These are phyloP conservation scores for Mycotypha africana DNA, from an alignment of 371 early-diverging fungal genomes.

Conservation along the genomic window DNA sequence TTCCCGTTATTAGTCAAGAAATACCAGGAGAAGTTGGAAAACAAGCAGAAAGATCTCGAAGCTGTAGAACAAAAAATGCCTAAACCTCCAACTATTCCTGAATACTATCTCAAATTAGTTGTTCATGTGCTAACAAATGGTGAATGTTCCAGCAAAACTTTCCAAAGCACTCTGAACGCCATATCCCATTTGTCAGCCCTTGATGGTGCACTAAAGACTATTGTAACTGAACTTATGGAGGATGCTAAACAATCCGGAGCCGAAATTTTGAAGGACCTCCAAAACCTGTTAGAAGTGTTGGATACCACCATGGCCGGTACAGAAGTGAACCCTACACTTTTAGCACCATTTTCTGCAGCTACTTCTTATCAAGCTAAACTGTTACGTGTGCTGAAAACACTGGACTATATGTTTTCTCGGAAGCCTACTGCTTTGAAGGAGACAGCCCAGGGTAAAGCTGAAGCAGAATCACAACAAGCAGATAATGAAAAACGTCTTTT, in stretches of 20 bases:
- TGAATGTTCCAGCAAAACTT: conserved; percentile 90
- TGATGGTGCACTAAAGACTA: conserved; percentile 66
- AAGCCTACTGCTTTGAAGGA: conserved; percentile 18
- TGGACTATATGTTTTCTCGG: conserved; percentile 78
- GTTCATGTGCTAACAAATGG: conserved; percentile 88
- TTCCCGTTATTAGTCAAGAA: conserved; percentile 56
- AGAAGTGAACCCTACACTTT: conserved; percentile 56
- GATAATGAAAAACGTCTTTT: conserved; percentile 54
- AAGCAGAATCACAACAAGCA: conserved; percentile 11
- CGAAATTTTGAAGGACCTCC: conserved; percentile 64
- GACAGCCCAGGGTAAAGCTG: conserved; percentile 14
- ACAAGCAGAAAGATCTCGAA: conserved; percentile 28
- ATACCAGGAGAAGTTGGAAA: conserved; percentile 37
- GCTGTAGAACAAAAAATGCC: conserved; percentile 27
- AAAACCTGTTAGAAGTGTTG: conserved; percentile 55
- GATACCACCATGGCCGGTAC: conserved; percentile 51
- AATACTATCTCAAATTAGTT: conserved; percentile 69
- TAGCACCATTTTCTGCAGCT: conserved; percentile 75
- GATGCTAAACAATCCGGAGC: conserved; percentile 69
- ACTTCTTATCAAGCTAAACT: conserved; percentile 89
- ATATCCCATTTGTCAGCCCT: conserved; percentile 83
- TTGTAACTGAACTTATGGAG: conserved; percentile 70
- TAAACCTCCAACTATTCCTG: conserved; percentile 70
- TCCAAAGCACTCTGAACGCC: conserved; percentile 86
- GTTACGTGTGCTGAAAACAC: conserved; percentile 88